Percentiles rank a stretch among this genome's conserved stretches.
Evolutionary conservation across 306 rosid species (phyloP).

Genomic region (Trifolium fragiferum): DNA sequence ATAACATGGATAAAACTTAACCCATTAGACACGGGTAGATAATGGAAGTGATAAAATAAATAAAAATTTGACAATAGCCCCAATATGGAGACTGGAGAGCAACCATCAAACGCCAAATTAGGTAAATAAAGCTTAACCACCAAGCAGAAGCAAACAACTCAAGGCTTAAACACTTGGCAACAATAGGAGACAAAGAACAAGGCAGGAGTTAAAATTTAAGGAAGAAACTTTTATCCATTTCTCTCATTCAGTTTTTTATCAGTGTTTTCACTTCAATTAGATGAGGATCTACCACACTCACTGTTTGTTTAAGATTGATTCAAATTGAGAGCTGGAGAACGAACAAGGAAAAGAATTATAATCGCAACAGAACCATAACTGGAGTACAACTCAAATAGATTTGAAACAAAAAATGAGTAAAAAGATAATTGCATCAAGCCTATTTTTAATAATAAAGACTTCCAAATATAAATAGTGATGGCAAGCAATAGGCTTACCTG

Average conservation of each 20-base stretch:
- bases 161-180: not conserved
- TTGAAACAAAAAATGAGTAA: not conserved
- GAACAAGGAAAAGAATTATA: no score
- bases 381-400: no score
- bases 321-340: no score
- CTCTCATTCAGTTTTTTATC: no score
- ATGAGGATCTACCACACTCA: no score
- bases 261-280: no score
- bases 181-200: not conserved
- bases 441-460: slow-evolving; percentile 26
- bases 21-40: no score
- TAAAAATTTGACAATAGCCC: not conserved
- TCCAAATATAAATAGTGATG: slow-evolving; percentile 17
- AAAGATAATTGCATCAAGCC: not conserved
- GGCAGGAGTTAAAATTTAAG: not conserved
- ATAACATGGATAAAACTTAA: not conserved
- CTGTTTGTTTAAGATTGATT: no score
- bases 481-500: slow-evolving; percentile 61
- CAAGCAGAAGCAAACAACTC: not conserved
- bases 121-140: not conserved
- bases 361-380: no score
- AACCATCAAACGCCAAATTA: not conserved
- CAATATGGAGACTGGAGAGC: not conserved
- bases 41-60: no score
- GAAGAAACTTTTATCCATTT: not conserved